Conservation (phyloP, 345 rosid species). For the Microcos paniculata region DNA sequence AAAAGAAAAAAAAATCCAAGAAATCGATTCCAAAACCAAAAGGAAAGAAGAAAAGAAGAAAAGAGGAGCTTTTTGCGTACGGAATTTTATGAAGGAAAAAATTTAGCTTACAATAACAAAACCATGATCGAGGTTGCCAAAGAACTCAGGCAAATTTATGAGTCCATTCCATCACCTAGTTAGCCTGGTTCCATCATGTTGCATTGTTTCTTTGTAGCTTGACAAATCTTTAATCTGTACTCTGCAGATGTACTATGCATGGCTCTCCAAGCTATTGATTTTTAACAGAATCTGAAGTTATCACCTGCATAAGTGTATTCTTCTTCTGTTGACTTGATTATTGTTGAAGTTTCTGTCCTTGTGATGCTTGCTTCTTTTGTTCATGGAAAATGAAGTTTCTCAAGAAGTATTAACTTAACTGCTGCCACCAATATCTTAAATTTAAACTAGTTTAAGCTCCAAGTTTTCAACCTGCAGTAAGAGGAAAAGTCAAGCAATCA, state of each 20-base stretch:
- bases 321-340: no score
- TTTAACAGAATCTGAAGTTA: not conserved
- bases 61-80: not conserved
- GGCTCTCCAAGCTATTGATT: not conserved
- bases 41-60: not conserved
- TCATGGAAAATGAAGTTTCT: no score
- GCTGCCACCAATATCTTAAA: no score
- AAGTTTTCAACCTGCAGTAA: no score
- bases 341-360: no score
- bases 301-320: no score
- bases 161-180: not conserved
- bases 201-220: not conserved
- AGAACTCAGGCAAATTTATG: constrained; percentile 10
- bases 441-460: no score
- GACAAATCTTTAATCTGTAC: not conserved
- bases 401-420: no score
- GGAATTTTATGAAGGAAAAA: not conserved
- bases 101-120: not conserved
- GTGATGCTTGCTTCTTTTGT: no score
- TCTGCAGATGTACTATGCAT: no score
- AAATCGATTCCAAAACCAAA: not conserved
- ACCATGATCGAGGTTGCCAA: constrained; percentile 21
- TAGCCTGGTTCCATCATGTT: not conserved
- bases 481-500: no score
- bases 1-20: not conserved